phyloP scores from a whole-genome alignment of 306 rosid species.

The Dalbergia cochinchinensis region DNA sequence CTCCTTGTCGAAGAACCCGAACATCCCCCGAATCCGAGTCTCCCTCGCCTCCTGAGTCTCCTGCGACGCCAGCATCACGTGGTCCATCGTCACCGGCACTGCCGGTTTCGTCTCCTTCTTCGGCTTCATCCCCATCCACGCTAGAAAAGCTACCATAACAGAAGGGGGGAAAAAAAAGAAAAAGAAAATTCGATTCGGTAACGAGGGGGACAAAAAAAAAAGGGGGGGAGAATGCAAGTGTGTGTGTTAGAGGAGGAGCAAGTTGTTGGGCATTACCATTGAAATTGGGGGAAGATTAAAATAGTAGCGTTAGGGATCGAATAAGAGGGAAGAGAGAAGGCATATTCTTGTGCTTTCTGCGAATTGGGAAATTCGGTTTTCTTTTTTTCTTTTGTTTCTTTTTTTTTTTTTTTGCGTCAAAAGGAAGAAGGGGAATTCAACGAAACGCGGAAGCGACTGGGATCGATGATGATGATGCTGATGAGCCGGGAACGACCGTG shows the following conservation, averaged over 20 bases:
- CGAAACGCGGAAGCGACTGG: conserved; percentile 41
- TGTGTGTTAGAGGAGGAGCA: not conserved
- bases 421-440: conserved; percentile 26
- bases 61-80: conserved; percentile 79
- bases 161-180: no score
- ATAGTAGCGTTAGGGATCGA: conserved; percentile 43
- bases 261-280: not conserved
- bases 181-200: conserved; percentile 20
- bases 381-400: not conserved
- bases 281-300: not conserved
- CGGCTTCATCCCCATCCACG: conserved; percentile 50
- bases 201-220: not conserved
- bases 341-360: conserved; percentile 40
- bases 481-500: conserved; percentile 3
- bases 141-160: conserved; percentile 26
- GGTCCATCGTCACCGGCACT: conserved; percentile 80
- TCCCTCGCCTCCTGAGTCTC: conserved; percentile 91
- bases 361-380: not conserved
- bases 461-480: not conserved
- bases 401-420: not conserved
- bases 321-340: not conserved
- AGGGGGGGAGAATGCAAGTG: conserved; percentile 37
- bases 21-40: conserved; percentile 66
- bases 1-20: conserved; percentile 75
- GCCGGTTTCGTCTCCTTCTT: conserved; percentile 56